phyloP scores from a whole-genome alignment of 2,329 filamentous ascomycete genomes.

The Thelonectria blattea region DNA sequence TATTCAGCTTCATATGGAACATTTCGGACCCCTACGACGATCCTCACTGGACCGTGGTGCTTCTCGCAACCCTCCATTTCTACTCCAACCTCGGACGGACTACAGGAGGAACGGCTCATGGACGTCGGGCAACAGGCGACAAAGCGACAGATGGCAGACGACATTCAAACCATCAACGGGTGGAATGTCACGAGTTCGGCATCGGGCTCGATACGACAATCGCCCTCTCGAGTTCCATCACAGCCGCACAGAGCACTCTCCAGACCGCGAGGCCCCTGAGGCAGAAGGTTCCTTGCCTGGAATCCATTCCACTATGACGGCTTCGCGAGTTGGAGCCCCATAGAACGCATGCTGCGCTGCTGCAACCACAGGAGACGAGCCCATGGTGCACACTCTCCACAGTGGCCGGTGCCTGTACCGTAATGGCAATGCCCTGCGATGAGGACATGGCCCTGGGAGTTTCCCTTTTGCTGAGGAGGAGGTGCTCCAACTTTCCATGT shows the following conservation, averaged over 20 bases:
- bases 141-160: constrained; percentile 7
- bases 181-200: constrained; percentile 15
- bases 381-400: constrained; percentile 4
- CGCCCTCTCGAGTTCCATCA: constrained; percentile 4
- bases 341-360: background rate
- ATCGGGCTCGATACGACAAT: constrained; percentile 17
- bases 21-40: constrained; percentile 28
- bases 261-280: constrained; percentile 11
- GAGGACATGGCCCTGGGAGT: background rate
- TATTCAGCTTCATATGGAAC: constrained; percentile 30
- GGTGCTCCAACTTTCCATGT: constrained; percentile 4
- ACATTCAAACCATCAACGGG: constrained; percentile 5
- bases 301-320: constrained; percentile 11
- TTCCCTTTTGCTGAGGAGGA: background rate
- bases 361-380: background rate
- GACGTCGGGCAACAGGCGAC: constrained; percentile 14
- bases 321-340: constrained; percentile 2
- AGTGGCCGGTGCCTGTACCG: background rate
- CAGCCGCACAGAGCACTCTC: constrained; percentile 17
- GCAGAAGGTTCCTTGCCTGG: constrained; percentile 13
- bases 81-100: constrained; percentile 21
- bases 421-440: constrained; percentile 4
- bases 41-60: constrained; percentile 29
- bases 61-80: constrained; percentile 6
- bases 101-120: constrained; percentile 15